Evolutionary conservation across 805 yeast species (phyloP).

Genomic region (Saturnispora galanensis): DNA sequence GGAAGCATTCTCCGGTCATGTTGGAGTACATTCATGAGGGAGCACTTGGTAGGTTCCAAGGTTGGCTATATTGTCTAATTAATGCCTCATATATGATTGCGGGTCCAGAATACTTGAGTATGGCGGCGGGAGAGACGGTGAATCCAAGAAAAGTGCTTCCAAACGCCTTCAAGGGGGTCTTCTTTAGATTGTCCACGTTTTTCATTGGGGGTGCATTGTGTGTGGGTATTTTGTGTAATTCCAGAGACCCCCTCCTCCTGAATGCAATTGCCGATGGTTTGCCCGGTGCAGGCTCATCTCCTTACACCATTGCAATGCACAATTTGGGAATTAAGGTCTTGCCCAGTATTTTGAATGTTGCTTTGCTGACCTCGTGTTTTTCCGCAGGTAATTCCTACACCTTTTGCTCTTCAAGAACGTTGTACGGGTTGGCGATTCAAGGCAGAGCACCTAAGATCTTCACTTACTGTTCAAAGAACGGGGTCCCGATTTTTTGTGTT

Average conservation of each 20-base stretch:
- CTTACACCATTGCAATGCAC: conserved; percentile 74
- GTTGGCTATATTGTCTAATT: conserved; percentile 42
- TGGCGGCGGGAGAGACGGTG: conserved; percentile 36
- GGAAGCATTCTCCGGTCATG: conserved; percentile 25
- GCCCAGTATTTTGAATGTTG: conserved; percentile 69
- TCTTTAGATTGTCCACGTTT: conserved; percentile 32
- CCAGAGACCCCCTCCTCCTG: conserved; percentile 30
- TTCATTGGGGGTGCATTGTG: conserved; percentile 40
- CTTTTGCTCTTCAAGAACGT: conserved; percentile 55
- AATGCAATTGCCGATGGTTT: conserved; percentile 26
- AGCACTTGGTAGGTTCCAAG: conserved; percentile 34
- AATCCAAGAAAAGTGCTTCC: conserved; percentile 39
- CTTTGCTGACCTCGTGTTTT: conserved; percentile 62
- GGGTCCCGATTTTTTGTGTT: conserved; percentile 67
- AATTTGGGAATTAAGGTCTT: conserved; percentile 52
- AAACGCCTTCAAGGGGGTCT: conserved; percentile 37
- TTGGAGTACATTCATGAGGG: conserved; percentile 30
- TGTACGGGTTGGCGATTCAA: conserved; percentile 58
- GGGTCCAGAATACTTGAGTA: conserved; percentile 39
- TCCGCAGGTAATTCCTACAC: conserved; percentile 78
- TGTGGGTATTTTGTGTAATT: conserved; percentile 36
- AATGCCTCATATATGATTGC: conserved; percentile 68
- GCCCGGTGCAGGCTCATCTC: conserved; percentile 48
- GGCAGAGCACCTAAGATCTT: conserved; percentile 69
- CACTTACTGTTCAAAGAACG: conserved; percentile 50